Evolutionary conservation across 169 alveolate species (phyloP).

Genomic region (Plasmodium sp.): DNA sequence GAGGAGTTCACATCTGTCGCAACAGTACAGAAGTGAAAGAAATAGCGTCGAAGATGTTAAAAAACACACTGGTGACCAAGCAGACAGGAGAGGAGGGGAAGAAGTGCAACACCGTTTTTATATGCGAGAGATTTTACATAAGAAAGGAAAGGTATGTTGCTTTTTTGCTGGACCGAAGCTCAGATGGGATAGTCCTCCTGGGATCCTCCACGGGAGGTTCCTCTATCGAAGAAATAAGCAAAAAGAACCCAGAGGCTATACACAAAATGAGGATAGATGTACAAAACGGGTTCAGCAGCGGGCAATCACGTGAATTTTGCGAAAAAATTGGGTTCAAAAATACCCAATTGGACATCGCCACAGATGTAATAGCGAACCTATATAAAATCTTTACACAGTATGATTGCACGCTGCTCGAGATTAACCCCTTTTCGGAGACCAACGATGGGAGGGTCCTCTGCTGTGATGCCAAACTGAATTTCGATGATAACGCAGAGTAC

Average conservation of each 20-base stretch:
- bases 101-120: conserved; percentile 87
- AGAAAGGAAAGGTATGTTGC: conserved; percentile 94
- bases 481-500: conserved; percentile 97
- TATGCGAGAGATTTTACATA: conserved; percentile 87
- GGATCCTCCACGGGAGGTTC: conserved; percentile 93
- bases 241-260: conserved; percentile 86
- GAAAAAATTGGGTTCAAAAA: conserved; percentile 80
- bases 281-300: conserved; percentile 85
- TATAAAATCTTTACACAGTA: conserved; percentile 88
- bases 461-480: conserved; percentile 95
- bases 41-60: conserved; percentile 90
- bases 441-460: conserved; percentile 90
- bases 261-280: conserved; percentile 81
- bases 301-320: conserved; percentile 77
- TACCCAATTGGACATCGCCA: conserved; percentile 75
- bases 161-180: conserved; percentile 92
- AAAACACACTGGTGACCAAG: conserved; percentile 89
- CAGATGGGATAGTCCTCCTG: conserved; percentile 91
- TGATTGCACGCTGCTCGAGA: conserved; percentile 95
- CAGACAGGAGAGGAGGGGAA: conserved; percentile 91
- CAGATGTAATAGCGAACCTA: conserved; percentile 74
- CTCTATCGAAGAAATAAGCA: conserved; percentile 92
- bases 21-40: conserved; percentile 87
- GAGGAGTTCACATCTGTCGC: conserved; percentile 91
- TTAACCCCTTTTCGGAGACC: conserved; percentile 95